These are phyloP conservation scores for Populus trichocarpa DNA, from an alignment of 441 rosid genomes.

Conservation along the genomic window DNA sequence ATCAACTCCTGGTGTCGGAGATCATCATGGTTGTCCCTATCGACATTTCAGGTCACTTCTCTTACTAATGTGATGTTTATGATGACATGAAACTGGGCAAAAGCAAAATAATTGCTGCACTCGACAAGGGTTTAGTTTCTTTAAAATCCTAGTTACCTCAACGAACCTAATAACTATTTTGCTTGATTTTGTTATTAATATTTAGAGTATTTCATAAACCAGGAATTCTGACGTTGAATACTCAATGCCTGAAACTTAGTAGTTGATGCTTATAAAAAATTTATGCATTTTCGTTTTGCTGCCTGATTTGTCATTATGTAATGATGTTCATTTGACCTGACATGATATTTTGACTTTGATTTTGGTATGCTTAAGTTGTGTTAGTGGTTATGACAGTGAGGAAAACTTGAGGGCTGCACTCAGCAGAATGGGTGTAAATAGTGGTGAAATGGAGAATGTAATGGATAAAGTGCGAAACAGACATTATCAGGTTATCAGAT, in stretches of 20 bases:
- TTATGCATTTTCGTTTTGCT: not conserved
- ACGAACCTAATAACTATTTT: not conserved
- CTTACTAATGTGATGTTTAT: not conserved
- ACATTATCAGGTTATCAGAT: conserved; percentile 72
- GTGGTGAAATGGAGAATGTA: conserved; percentile 63
- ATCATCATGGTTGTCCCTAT: conserved; percentile 94
- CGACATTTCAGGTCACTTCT: conserved; percentile 74
- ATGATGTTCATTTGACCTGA: not conserved
- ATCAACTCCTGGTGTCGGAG: conserved; percentile 76
- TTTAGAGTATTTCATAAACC: not conserved
- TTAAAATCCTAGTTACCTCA: not conserved
- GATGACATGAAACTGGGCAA: not conserved
- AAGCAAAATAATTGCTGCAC: not conserved
- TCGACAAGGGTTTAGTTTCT: not conserved
- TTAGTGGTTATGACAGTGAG: conserved; percentile 42
- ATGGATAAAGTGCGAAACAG: conserved; percentile 76
- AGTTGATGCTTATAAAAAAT: not conserved
- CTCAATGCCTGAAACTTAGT: not conserved
- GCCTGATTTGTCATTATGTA: not conserved
- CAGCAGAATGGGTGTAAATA: conserved; percentile 68
- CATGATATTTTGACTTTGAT: conserved; percentile 6
- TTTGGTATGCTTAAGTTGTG: not conserved
- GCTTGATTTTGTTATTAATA: not conserved
- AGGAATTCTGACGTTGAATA: not conserved
- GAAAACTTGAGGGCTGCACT: conserved; percentile 89